Base-by-base conservation (phyloP, 2,329 filamentous ascomycete genomes). In the Sarocladium oryzae region DNA sequence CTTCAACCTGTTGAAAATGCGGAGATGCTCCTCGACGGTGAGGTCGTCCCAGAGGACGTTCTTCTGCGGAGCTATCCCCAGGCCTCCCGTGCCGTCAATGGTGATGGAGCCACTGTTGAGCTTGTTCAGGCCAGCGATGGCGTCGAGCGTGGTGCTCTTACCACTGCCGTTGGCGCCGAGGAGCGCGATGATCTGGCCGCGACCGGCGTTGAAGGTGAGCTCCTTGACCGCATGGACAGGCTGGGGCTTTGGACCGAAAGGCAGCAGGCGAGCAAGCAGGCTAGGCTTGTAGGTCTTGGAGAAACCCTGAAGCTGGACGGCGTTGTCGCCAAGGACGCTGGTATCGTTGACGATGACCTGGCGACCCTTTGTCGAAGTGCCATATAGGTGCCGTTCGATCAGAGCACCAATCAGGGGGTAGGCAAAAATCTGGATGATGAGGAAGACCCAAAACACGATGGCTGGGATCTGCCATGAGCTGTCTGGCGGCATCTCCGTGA, bases 11-110 rank as follows among this genome's bases (percentile, higher is more conserved):
- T 93, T 92, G 71, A 96, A 96, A 48, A 95, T 88, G 9, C 71
- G 70, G 15, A 96, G 82, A 60, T 96, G 91, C 65, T 96, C 89
- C 60, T 84, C 81, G 0, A 95, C 89, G 0, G 88, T 95, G 51
- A 96, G 70, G 53, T 90, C 85, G 58, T 92, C 86, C 90, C 91
- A 96, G 28, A 96, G 77, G 5, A 96, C 91, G 59, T 96, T 96
- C 73, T 92, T 91, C 64, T 96, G 91, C 0, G 91, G 91, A 52
- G 89, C 92, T 37, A 95, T 84, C 13, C 91, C 91, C 18, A 96
- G 77, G 0, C 88, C 89, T 9, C 88, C 88, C 9, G 82, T 84
- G 1, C 84, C 85, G 56, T 91, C 84, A 41, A 96, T 84, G 21
- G 79, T 81, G 57, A 96, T 93, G 2, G 76, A 76, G 2, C 91